Conservation (phyloP, 306 rosid genomes). For the Quercus engelmannii region DNA sequence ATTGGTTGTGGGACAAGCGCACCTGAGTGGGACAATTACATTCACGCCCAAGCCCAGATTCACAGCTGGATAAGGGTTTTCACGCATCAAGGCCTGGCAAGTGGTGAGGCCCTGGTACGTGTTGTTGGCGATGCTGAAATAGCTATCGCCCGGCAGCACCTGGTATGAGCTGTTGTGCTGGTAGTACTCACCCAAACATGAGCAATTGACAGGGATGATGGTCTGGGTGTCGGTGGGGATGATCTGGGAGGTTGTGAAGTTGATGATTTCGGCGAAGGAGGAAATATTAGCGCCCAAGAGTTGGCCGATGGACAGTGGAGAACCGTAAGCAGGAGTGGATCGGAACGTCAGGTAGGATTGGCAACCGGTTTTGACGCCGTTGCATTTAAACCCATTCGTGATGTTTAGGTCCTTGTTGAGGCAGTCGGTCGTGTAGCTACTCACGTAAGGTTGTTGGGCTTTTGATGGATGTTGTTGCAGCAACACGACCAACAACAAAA, state of each 20-base stretch:
- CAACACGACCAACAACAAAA: background rate
- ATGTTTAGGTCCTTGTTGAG: background rate
- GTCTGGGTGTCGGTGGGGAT: slow-evolving; percentile 27
- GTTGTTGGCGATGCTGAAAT: slow-evolving; percentile 44
- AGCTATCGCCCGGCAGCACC: slow-evolving; percentile 28
- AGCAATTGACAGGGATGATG: slow-evolving; percentile 53
- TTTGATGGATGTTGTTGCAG: background rate
- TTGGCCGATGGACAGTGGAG: slow-evolving; percentile 31
- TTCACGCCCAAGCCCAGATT: slow-evolving; percentile 7
- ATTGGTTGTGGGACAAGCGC: slow-evolving; percentile 54
- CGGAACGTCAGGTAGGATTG: slow-evolving; percentile 60
- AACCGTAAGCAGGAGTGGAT: slow-evolving; percentile 35
- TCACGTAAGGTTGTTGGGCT: slow-evolving; percentile 47
- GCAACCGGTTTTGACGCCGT: slow-evolving; percentile 35
- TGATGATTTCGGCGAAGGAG: slow-evolving; percentile 39
- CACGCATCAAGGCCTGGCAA: slow-evolving; percentile 48
- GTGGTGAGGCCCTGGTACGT: slow-evolving; percentile 67
- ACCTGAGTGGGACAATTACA: slow-evolving; percentile 49
- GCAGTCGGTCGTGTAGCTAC: slow-evolving; percentile 42
- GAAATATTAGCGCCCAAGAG: slow-evolving; percentile 32
- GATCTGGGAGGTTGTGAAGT: slow-evolving; percentile 37
- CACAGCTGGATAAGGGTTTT: slow-evolving; percentile 10
- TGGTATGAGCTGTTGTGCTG: slow-evolving; percentile 44
- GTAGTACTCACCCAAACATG: slow-evolving; percentile 42
- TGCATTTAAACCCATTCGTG: slow-evolving; percentile 50